Evolutionary conservation across 1,284 basidiomycete genomes (phyloP).

Genomic region (Butyriboletus appendiculatus): DNA sequence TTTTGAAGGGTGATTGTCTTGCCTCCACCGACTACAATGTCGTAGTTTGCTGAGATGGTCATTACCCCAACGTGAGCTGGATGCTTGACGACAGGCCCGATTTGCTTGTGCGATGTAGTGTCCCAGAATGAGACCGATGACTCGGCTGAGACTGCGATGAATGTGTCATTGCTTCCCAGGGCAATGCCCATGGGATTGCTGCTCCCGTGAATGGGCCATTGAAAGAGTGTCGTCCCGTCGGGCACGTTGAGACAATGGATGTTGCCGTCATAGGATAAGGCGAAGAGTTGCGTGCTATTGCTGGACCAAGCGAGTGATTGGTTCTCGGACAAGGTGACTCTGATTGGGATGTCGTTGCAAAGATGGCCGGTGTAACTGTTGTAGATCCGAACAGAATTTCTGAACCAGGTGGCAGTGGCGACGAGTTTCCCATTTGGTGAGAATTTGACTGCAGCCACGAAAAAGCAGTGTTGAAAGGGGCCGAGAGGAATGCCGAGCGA

Average conservation of each 20-base stretch:
- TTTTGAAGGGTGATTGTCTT: constrained; percentile 1
- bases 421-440: constrained; percentile 5
- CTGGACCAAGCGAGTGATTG: constrained; percentile 5
- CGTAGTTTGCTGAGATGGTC: constrained; percentile 1
- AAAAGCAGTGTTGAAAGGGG: too few species aligned
- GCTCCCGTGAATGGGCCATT: neutral
- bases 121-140: neutral
- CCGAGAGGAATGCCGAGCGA: too few species aligned
- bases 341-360: too few species aligned
- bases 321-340: neutral
- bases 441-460: constrained; percentile 10
- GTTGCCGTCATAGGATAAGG: neutral
- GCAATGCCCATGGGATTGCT: neutral
- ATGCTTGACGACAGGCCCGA: neutral
- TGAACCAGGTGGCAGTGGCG: constrained; percentile 10
- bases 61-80: too few species aligned
- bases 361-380: too few species aligned
- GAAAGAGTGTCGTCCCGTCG: neutral
- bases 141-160: neutral
- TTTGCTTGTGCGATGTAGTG: neutral
- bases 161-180: neutral
- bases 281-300: neutral
- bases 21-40: constrained; percentile 1
- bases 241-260: neutral
- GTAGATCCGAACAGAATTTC: constrained; percentile 4